Percentiles rank a stretch among this genome's conserved stretches.
Conservation (phyloP, 768 basidiomycete species). For the Suillus variegatus region DNA sequence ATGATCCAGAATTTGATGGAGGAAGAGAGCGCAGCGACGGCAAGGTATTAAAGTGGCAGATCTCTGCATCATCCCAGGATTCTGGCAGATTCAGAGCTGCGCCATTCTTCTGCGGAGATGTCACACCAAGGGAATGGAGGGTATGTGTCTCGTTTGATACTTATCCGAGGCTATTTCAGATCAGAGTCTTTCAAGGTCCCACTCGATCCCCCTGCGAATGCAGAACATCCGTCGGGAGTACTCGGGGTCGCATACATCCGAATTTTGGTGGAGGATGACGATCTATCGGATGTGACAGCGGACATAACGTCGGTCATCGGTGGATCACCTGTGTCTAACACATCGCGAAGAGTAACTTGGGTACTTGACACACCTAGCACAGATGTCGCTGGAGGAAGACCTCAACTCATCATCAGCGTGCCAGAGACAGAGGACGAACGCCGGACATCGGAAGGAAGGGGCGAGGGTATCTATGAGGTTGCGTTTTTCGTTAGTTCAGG, state of each 20-base stretch:
- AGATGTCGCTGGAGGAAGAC: conserved; percentile 14
- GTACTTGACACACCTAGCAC: conserved; percentile 38
- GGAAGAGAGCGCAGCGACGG: conserved; percentile 63
- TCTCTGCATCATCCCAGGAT: conserved; percentile 39
- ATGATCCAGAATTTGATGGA: conserved; percentile 47
- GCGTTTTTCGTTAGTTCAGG: conserved; percentile 43
- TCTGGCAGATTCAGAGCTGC: conserved; percentile 33
- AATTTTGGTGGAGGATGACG: conserved; percentile 36
- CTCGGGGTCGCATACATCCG: conserved; percentile 51
- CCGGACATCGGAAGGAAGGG: conserved; percentile 29
- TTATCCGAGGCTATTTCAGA: conserved; percentile 3
- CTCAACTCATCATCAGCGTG: conserved; percentile 37
- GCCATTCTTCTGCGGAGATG: conserved; percentile 78
- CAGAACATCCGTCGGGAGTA: conserved; percentile 51
- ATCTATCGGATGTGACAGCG: conserved; percentile 32
- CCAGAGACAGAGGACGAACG: conserved; percentile 39
- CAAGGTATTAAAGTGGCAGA: conserved; percentile 56
- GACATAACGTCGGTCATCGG: conserved; percentile 55
- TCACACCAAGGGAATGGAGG: conserved; percentile 60
- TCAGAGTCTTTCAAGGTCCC: conserved; percentile 44
- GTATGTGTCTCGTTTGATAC: conserved; percentile 36
- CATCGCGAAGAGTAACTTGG: conserved; percentile 39
- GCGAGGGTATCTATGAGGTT: conserved; percentile 53
- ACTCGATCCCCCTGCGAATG: conserved; percentile 44
- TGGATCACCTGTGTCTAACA: conserved; percentile 31